Percentiles rank a stretch among this genome's conserved stretches.
Conservation (phyloP, 129 eudicot species). For the Mikania micrantha region DNA sequence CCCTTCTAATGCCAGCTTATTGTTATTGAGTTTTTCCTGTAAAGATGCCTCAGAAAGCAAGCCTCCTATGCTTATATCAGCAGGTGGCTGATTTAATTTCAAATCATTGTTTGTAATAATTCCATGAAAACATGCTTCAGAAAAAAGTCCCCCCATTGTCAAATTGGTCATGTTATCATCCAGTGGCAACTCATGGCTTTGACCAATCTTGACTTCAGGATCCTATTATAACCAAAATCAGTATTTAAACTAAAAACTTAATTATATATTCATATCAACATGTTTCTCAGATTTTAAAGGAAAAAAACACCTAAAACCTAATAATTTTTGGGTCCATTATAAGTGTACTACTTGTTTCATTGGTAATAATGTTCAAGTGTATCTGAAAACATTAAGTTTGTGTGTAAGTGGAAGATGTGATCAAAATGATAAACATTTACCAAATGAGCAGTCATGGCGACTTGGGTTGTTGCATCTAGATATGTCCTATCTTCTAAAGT, state of each 20-base stretch:
- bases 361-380: background rate
- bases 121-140: slow-evolving; percentile 5
- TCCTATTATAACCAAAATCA: slow-evolving; percentile 27
- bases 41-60: slow-evolving; percentile 59
- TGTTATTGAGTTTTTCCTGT: slow-evolving; percentile 36
- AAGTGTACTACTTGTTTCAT: no score
- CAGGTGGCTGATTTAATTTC: slow-evolving; percentile 5
- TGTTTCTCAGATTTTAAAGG: background rate
- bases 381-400: background rate
- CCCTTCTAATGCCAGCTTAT: slow-evolving; percentile 17
- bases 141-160: slow-evolving; percentile 59
- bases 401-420: background rate
- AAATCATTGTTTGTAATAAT: slow-evolving; percentile 16
- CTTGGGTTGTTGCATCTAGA: slow-evolving; percentile 19
- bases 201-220: slow-evolving; percentile 20
- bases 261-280: background rate
- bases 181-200: slow-evolving; percentile 32
- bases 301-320: no score
- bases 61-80: slow-evolving; percentile 58
- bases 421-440: slow-evolving; percentile 22
- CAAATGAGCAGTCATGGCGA: slow-evolving; percentile 32
- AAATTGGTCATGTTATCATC: slow-evolving; percentile 48
- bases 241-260: background rate
- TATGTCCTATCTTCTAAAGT: slow-evolving; percentile 24
- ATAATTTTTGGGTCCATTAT: no score